A percentile compares a stretch with the other conserved stretches of the same genome.
Evolutionary conservation across 345 rosid species (phyloP).

Genomic region (Salix suchowensis): DNA sequence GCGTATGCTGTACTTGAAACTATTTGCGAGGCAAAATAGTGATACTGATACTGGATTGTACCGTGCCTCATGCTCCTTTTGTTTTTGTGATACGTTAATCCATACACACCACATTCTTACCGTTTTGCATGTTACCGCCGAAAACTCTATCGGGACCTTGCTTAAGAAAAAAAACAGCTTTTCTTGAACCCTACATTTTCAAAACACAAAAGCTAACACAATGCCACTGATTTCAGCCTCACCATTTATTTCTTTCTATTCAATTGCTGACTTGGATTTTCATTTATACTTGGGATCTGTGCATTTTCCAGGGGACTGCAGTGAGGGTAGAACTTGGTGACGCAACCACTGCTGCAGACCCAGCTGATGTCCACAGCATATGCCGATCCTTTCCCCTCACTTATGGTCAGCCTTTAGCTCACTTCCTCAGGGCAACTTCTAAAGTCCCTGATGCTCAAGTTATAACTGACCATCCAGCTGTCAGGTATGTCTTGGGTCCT

Average conservation of each 20-base stretch:
- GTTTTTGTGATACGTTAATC: too few relatives aligned
- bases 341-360: constrained; percentile 59
- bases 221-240: too few relatives aligned
- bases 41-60: not conserved
- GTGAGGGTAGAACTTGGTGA: constrained; percentile 97
- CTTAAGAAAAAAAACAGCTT: too few relatives aligned
- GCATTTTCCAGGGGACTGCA: constrained; percentile 67
- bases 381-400: constrained; percentile 72
- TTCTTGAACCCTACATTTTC: too few relatives aligned
- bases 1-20: not conserved
- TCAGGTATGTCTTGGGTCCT: constrained; percentile 39
- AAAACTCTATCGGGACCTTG: too few relatives aligned
- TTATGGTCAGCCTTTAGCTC: constrained; percentile 88
- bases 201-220: too few relatives aligned
- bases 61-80: not conserved
- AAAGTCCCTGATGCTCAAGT: constrained; percentile 90
- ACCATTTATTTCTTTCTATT: too few relatives aligned
- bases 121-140: too few relatives aligned
- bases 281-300: not conserved
- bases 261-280: not conserved
- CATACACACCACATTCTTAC: too few relatives aligned
- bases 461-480: constrained; percentile 73
- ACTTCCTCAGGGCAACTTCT: constrained; percentile 80
- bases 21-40: not conserved
- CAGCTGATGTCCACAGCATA: constrained; percentile 60